Evolutionary conservation across 345 rosid species (phyloP), one percentile per base, ranked within the genome.

Genomic region (Bruguiera gymnorhiza): DNA sequence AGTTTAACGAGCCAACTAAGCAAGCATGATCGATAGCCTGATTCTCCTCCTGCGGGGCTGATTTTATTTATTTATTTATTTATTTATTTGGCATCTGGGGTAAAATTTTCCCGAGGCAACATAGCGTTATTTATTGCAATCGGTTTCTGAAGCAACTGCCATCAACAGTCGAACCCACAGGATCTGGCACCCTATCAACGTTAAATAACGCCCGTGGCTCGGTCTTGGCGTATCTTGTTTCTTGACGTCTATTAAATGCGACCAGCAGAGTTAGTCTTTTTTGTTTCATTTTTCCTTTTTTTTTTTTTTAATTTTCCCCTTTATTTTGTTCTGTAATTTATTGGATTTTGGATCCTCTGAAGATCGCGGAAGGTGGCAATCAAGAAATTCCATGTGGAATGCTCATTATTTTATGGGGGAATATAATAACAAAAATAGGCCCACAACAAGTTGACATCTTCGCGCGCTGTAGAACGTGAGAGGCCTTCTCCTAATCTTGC

Each of bases 301-400:
- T 21, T 8, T 26, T 6, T 34, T 34, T 55, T 21, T 8, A 0
- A 1, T 27, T 27, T 27, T 27, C 29, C 29, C 29, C 29, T 53
- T 43, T 13, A 3, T 43, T 43, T 13, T 43, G 0, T 13, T 13
- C 5, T 13, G 16, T 10, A 39, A 39, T 65, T 65, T 60, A 69
- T 72, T 75, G 57, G 76, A 68, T 68, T 65, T 51, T 37, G 57
- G 48, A 26, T 68, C 71, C 72, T 53, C 60, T 36, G 75, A 69
- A 72, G 79, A 74, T 76, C 65, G 62, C 32, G 67, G 72, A 62
- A 73, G 76, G 68, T 73, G 80, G 69, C 63, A 60, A 24, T 53
- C 72, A 8, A 72, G 70, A 66, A 70, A 70, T 59, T 70, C 78
- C 83, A 76, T 69, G 83, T 79, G 85, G 31, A 11, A 24, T 21